Evolutionary conservation across 108 stramenopile species (phyloP), one percentile per base, ranked within the genome.

Genomic region (Schizochytrium sp.): DNA sequence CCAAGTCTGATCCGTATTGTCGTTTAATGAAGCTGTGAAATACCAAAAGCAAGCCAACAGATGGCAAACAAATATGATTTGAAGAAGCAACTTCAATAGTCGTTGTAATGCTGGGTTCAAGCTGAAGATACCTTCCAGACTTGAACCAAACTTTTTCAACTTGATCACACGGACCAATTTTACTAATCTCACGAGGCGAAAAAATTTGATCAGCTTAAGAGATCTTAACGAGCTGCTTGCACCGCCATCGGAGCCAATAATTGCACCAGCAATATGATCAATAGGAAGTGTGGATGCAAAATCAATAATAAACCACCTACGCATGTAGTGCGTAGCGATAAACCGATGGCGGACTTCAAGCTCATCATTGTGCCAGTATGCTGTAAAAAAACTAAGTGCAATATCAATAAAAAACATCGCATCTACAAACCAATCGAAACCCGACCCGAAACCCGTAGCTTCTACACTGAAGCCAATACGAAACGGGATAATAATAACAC

Each of bases 401-500:
- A 92, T 92, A 60, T 92, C 92, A n/a, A 92, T 5, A 15, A 87
- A 41, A 87, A 92, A 92, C 4, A 91, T 4, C 3, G 4, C 41
- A 69, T 91, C 91, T 0, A 92, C 76, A 38, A 91, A 12, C 4
- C 61, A 3, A 7, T 88, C 88, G 10, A 61, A 4, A 4, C 41
- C 42, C 28, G 28, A 88, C 3, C 15, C 13, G 40, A 57, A 57
- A 8, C 58, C 88, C 28, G 12, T 4, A 3, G 61, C 3, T 10
- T 72, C 49, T 4, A 72, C 44, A 46, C 61, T 88, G 88, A 90
- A 69, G 88, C 91, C 72, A 44, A 92, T 3, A 58, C 92, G 88
- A 58, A 92, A 91, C 38, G 94, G 94, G 45, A 93, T 90, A 38
- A 88, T 49, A 55, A 92, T 61, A 56, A 94, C 93, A 61, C 91